Conservation (phyloP, 2,329 filamentous ascomycete genomes). For the Fusarium mundagurra region DNA sequence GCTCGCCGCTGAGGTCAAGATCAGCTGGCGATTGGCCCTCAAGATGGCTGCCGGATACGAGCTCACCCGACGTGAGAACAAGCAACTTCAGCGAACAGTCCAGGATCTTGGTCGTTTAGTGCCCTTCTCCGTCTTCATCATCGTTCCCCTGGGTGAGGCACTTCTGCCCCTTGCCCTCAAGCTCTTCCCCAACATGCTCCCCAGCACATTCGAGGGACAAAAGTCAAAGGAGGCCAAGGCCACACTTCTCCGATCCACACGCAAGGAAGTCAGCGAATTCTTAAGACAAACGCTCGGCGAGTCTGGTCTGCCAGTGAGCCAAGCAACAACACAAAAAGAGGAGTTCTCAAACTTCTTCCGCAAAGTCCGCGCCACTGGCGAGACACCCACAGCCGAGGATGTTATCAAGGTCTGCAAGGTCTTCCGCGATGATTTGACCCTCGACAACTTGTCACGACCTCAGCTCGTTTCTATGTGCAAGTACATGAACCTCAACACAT, state of each 20-base stretch:
- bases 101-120: slow-evolving; percentile 92
- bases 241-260: slow-evolving; percentile 79
- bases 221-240: slow-evolving; percentile 92
- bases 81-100: slow-evolving; percentile 91
- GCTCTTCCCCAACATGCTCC: slow-evolving; percentile 96
- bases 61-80: slow-evolving; percentile 89
- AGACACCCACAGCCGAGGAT: slow-evolving; percentile 86
- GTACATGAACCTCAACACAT: slow-evolving; percentile 97
- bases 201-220: slow-evolving; percentile 95
- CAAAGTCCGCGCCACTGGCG: slow-evolving; percentile 91
- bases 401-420: slow-evolving; percentile 99
- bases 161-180: slow-evolving; percentile 91
- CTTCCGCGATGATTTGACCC: slow-evolving; percentile 96
- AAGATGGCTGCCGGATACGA: slow-evolving; percentile 99
- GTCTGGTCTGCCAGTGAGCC: slow-evolving; percentile 89
- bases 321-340: slow-evolving; percentile 85
- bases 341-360: slow-evolving; percentile 98
- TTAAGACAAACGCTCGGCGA: slow-evolving; percentile 89
- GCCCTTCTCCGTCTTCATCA: slow-evolving; percentile 95
- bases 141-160: slow-evolving; percentile 95
- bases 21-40: slow-evolving; percentile 88
- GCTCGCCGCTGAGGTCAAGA: slow-evolving; percentile 88
- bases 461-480: slow-evolving; percentile 98
- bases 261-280: slow-evolving; percentile 94
- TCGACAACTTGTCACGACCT: slow-evolving; percentile 95